Evolutionary conservation across 768 basidiomycete species (phyloP).

Genomic region (Calocera viscosa): DNA sequence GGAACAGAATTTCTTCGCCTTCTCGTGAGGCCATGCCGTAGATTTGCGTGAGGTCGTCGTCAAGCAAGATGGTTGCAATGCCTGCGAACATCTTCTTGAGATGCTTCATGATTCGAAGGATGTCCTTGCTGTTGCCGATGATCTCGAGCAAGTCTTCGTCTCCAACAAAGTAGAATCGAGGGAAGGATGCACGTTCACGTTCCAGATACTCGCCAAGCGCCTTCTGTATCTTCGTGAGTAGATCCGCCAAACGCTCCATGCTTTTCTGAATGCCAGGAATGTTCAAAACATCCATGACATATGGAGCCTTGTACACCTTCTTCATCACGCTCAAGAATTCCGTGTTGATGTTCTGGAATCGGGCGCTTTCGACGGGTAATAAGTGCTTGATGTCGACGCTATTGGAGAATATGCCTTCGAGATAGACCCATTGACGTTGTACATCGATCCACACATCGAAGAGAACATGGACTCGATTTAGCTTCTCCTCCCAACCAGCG

Average conservation of each 20-base stretch:
- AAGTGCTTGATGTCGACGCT: constrained; percentile 99
- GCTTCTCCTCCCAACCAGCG: constrained; percentile 89
- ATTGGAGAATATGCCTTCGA: constrained; percentile 99
- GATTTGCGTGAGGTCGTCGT: constrained; percentile 78
- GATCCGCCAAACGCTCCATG: constrained; percentile 87
- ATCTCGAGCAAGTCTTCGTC: constrained; percentile 98
- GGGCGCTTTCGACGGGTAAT: constrained; percentile 90
- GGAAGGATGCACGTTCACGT: constrained; percentile 93
- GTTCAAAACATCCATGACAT: constrained; percentile 92
- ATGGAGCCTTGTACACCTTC: constrained; percentile 98
- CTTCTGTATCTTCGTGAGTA: constrained; percentile 97
- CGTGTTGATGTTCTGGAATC: constrained; percentile 96
- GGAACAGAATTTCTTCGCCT: constrained; percentile 84
- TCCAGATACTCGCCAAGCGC: constrained; percentile 98
- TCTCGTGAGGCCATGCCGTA: constrained; percentile 91
- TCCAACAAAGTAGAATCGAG: constrained; percentile 98
- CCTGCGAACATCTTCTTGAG: constrained; percentile 99
- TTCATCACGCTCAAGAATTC: constrained; percentile 99
- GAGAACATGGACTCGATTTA: constrained; percentile 90
- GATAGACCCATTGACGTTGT: constrained; percentile 98
- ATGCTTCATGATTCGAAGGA: constrained; percentile 95
- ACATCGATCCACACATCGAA: constrained; percentile 99
- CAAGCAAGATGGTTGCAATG: constrained; percentile 74
- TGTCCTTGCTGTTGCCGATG: constrained; percentile 99
- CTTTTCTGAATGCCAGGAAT: constrained; percentile 95